Conservation (phyloP, 2,329 filamentous ascomycete species). For the Penicillium aurantiogriseum region DNA sequence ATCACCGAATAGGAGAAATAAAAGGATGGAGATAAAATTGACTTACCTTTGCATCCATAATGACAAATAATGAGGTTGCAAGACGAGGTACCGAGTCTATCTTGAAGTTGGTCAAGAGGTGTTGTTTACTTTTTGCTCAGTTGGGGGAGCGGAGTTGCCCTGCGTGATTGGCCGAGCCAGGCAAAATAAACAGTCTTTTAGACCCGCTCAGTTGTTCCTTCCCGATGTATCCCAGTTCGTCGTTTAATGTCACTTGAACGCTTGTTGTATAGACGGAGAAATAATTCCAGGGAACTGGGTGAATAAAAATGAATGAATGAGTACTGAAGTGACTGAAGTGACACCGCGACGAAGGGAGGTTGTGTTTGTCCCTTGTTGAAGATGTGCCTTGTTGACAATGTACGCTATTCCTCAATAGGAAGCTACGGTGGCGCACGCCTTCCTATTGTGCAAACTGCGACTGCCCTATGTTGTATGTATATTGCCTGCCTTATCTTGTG, state of each 20-base stretch:
- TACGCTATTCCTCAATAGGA: slow-evolving; percentile 2
- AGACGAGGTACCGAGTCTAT: slow-evolving; percentile 1
- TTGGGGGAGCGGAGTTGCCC: slow-evolving; percentile 19
- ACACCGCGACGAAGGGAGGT: background rate
- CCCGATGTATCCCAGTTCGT: background rate
- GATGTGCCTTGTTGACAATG: slow-evolving; percentile 4
- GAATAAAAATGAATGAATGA: background rate
- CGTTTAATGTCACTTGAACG: background rate
- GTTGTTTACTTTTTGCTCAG: slow-evolving; percentile 30
- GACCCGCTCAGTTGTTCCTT: slow-evolving; percentile 9
- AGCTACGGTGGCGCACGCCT: background rate
- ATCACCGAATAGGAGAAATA: background rate
- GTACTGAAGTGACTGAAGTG: background rate
- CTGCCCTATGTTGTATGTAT: too few relatives aligned
- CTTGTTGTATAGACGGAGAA: background rate
- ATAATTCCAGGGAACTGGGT: background rate
- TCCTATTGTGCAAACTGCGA: background rate
- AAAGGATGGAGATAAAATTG: slow-evolving; percentile 14
- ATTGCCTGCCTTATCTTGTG: background rate
- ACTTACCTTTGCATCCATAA: slow-evolving; percentile 51
- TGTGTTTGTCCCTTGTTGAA: slow-evolving; percentile 2
- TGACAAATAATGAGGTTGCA: slow-evolving; percentile 16
- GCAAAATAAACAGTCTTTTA: slow-evolving; percentile 25
- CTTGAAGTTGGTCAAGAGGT: slow-evolving; percentile 6
- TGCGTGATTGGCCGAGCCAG: slow-evolving; percentile 18